Conservation (phyloP, 371 early-diverging fungal species). For the Mycotypha africana region DNA sequence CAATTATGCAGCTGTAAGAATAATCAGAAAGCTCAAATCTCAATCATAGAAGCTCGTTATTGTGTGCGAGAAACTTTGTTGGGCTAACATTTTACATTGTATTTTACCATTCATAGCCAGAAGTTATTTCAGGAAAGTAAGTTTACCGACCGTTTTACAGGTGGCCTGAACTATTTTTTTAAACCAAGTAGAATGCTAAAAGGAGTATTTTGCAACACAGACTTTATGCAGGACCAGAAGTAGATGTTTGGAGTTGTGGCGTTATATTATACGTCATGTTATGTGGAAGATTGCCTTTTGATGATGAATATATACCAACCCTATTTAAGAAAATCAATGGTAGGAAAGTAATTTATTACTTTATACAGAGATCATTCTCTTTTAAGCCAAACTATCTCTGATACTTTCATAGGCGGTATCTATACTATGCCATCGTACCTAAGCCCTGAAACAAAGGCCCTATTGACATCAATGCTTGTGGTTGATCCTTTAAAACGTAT, state of each 20-base stretch:
- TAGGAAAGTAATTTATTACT: constrained; percentile 4
- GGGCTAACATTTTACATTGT: neutral
- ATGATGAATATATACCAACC: constrained; percentile 96
- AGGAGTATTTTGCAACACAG: no score
- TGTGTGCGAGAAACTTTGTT: neutral
- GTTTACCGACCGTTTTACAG: no score
- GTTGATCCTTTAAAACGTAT: constrained; percentile 96
- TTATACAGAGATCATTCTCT: neutral
- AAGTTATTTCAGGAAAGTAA: constrained; percentile 91
- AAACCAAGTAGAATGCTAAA: no score
- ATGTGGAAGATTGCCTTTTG: constrained; percentile 98
- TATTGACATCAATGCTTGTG: constrained; percentile 90
- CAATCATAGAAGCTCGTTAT: no score
- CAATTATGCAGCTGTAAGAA: constrained; percentile 76
- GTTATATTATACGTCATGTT: constrained; percentile 99
- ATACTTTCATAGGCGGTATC: constrained; percentile 63
- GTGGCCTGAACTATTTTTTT: no score
- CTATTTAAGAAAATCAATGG: constrained; percentile 92
- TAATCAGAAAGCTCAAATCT: neutral
- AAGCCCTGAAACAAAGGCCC: constrained; percentile 72
- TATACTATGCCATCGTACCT: constrained; percentile 87
- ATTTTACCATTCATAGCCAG: constrained; percentile 55
- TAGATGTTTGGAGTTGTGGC: constrained; percentile 99
- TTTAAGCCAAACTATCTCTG: neutral
- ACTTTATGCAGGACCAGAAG: constrained; percentile 96